phyloP scores from a whole-genome alignment of 2,329 filamentous ascomycete genomes.

The Ceratocystis harringtonii region DNA sequence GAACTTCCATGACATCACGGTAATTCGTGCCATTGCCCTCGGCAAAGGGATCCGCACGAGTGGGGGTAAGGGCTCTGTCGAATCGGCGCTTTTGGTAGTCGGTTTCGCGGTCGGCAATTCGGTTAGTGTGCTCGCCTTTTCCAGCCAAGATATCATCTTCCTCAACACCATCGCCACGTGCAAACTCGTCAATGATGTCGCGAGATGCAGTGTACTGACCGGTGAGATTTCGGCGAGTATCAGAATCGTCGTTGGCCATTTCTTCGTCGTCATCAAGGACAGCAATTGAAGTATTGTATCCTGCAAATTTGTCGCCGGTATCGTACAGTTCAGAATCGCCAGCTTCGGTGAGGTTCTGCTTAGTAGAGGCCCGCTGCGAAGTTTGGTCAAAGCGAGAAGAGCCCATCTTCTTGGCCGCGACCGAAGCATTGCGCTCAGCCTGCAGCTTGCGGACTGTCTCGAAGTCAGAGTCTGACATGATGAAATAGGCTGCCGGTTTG shows the following conservation, averaged over 20 bases:
- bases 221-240: conserved; percentile 62
- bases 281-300: conserved; percentile 82
- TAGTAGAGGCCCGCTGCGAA: conserved; percentile 69
- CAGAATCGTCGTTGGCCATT: conserved; percentile 59
- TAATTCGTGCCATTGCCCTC: conserved; percentile 66
- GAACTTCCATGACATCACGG: conserved; percentile 75
- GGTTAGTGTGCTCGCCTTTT: conserved; percentile 69
- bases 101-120: conserved; percentile 84
- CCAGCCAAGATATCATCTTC: conserved; percentile 81
- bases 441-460: conserved; percentile 77
- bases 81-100: conserved; percentile 96
- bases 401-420: conserved; percentile 58
- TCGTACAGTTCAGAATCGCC: conserved; percentile 86
- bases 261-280: conserved; percentile 65
- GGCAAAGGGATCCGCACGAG: conserved; percentile 72
- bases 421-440: conserved; percentile 75
- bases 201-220: conserved; percentile 92
- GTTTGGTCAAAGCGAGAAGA: conserved; percentile 64
- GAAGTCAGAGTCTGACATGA: conserved; percentile 68
- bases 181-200: conserved; percentile 87
- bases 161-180: conserved; percentile 68
- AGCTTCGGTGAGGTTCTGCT: conserved; percentile 77
- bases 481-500: conserved; percentile 21
- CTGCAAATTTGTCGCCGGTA: conserved; percentile 64
- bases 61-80: conserved; percentile 73